Conservation (phyloP, 768 basidiomycete species). For the Leccinum variicolor region DNA sequence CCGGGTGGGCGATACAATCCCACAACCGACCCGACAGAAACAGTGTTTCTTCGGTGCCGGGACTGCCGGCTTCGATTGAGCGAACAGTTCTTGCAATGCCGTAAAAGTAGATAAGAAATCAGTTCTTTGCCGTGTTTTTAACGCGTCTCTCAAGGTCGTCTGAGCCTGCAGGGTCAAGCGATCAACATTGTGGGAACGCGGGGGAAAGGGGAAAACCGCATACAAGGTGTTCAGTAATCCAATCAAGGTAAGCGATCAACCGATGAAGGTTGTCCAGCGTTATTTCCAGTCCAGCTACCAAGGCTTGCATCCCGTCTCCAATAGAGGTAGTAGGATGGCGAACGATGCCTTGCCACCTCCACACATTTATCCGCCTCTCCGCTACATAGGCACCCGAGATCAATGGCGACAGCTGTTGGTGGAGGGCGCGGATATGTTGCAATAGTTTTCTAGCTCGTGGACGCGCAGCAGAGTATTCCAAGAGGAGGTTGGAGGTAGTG, state of each 20-base stretch:
- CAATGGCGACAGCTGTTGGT: slow-evolving; percentile 9
- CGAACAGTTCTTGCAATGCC: slow-evolving; percentile 22
- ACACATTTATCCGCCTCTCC: background rate
- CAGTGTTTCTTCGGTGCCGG: slow-evolving; percentile 7
- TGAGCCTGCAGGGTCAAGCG: slow-evolving; percentile 13
- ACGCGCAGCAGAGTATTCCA: slow-evolving; percentile 31
- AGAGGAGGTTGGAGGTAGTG: slow-evolving; percentile 29
- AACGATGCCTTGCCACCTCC: slow-evolving; percentile 9
- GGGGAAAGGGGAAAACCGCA: background rate
- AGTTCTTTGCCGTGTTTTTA: slow-evolving; percentile 1
- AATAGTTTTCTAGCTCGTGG: slow-evolving; percentile 16
- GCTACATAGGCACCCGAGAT: background rate
- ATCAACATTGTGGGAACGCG: slow-evolving; percentile 2
- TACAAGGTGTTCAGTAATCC: slow-evolving; percentile 27
- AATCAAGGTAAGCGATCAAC: slow-evolving; percentile 27
- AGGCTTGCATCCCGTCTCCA: slow-evolving; percentile 9
- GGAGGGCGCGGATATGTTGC: slow-evolving; percentile 15
- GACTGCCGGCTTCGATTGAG: slow-evolving; percentile 6
- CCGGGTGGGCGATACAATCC: background rate
- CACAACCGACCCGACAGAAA: slow-evolving; percentile 3
- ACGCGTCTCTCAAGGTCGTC: slow-evolving; percentile 11
- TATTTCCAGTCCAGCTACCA: slow-evolving; percentile 22
- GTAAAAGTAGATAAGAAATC: slow-evolving; percentile 16
- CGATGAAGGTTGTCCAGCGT: slow-evolving; percentile 17
- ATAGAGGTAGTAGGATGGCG: background rate